Conservation (phyloP, 2,329 filamentous ascomycete genomes). For the Acrodontium crateriforme region DNA sequence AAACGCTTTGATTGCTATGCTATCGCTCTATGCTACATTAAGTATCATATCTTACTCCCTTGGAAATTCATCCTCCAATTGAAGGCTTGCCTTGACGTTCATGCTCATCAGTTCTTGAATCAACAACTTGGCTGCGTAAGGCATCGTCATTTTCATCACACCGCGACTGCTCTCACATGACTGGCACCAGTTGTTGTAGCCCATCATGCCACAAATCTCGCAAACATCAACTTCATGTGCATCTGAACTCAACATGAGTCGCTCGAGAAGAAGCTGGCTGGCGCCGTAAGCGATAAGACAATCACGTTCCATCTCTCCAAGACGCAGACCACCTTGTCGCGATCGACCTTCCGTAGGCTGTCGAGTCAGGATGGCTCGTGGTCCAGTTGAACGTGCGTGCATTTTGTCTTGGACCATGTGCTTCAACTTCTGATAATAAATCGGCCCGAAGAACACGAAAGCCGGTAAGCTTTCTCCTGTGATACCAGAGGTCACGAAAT, state of each 20-base stretch:
- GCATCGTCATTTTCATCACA: constrained; percentile 88
- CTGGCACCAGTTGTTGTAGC: constrained; percentile 88
- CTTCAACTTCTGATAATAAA: constrained; percentile 99
- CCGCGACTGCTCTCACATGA: constrained; percentile 74
- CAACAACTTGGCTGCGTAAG: constrained; percentile 89
- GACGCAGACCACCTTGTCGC: constrained; percentile 74
- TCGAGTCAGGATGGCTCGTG: constrained; percentile 78
- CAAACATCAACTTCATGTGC: constrained; percentile 87
- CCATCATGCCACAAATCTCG: constrained; percentile 86
- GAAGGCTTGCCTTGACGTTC: constrained; percentile 90
- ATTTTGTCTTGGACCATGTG: constrained; percentile 99
- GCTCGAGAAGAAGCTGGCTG: constrained; percentile 78
- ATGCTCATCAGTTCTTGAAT: constrained; percentile 95
- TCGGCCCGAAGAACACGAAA: constrained; percentile 96
- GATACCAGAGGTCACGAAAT: constrained; percentile 88
- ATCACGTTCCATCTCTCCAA: constrained; percentile 98
- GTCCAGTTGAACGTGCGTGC: constrained; percentile 86
- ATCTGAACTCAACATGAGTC: constrained; percentile 89
- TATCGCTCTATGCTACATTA: background rate
- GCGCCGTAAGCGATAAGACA: constrained; percentile 96
- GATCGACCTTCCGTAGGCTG: constrained; percentile 95
- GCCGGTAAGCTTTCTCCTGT: constrained; percentile 88
- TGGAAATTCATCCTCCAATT: constrained; percentile 89
- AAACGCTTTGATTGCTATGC: background rate
- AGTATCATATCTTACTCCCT: constrained; percentile 10